Conservation (phyloP, 306 rosid genomes). For the Cicer chorassanicum region DNA sequence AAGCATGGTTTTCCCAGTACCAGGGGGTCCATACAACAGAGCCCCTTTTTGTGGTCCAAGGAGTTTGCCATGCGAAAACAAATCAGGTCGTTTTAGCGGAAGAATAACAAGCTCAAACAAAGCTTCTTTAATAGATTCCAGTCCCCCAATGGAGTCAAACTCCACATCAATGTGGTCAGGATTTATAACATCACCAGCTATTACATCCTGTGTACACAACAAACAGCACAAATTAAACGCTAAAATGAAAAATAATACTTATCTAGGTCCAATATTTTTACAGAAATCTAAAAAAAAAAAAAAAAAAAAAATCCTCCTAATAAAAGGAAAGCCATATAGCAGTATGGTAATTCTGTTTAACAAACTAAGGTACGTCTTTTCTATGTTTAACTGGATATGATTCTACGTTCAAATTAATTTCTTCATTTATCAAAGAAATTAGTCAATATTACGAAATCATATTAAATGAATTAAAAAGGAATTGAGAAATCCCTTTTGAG, state of each 20-base stretch:
- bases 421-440: background rate
- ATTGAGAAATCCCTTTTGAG: background rate
- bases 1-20: slow-evolving; percentile 99
- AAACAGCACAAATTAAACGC: slow-evolving; percentile 21
- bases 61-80: slow-evolving; percentile 83
- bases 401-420: background rate
- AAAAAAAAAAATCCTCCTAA: background rate
- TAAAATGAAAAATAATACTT: background rate
- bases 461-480: background rate
- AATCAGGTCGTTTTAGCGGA: slow-evolving; percentile 79
- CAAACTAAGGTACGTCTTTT: slow-evolving; percentile 1
- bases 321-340: slow-evolving; percentile 1
- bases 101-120: slow-evolving; percentile 89
- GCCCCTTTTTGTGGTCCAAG: slow-evolving; percentile 96
- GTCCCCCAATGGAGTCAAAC: slow-evolving; percentile 85
- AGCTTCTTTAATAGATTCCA: slow-evolving; percentile 80
- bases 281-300: background rate
- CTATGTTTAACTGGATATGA: slow-evolving; percentile 12
- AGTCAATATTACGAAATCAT: background rate
- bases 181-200: slow-evolving; percentile 95
- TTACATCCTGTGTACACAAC: slow-evolving; percentile 81
- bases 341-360: slow-evolving; percentile 2
- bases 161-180: slow-evolving; percentile 93
- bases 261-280: slow-evolving; percentile 1
- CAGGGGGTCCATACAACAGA: slow-evolving; percentile 93